Conservation (phyloP, 2,329 filamentous ascomycete genomes). For the Xylaria sp. region DNA sequence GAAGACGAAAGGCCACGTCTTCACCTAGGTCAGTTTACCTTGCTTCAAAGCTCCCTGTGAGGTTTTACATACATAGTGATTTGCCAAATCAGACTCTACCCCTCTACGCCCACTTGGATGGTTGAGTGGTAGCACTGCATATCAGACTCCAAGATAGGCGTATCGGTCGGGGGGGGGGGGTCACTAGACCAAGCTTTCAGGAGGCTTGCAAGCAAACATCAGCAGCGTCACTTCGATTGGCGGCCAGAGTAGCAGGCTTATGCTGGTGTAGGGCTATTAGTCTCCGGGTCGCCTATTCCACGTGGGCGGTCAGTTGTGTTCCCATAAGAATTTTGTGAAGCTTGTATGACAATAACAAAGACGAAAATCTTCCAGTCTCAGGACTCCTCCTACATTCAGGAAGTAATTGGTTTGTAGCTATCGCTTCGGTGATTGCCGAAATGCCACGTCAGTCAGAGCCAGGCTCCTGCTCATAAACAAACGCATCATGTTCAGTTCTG, state of each 20-base stretch:
- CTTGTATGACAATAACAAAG: not conserved
- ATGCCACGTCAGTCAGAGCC: not conserved
- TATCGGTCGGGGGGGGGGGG: too few relatives aligned
- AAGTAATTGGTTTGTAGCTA: not conserved
- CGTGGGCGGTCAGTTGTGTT: not conserved
- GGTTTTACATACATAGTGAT: not conserved
- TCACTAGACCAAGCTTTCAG: not conserved
- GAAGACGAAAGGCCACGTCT: not conserved
- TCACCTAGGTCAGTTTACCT: not conserved
- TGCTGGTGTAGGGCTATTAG: not conserved
- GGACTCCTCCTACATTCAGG: not conserved
- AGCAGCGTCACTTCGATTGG: not conserved
- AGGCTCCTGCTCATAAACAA: not conserved
- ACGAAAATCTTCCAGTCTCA: not conserved
- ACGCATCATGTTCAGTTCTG: not conserved
- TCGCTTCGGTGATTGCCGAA: too few relatives aligned
- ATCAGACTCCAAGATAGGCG: not conserved
- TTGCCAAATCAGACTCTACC: not conserved
- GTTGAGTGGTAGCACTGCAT: not conserved
- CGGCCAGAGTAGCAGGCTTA: too few relatives aligned
- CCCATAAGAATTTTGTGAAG: too few relatives aligned
- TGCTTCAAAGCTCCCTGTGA: not conserved
- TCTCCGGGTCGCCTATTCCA: not conserved
- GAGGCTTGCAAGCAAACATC: not conserved
- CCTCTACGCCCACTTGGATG: not conserved